Percentiles rank a stretch among this genome's conserved stretches.
Conservation (phyloP, 441 rosid species). For the Eruca vesicaria region DNA sequence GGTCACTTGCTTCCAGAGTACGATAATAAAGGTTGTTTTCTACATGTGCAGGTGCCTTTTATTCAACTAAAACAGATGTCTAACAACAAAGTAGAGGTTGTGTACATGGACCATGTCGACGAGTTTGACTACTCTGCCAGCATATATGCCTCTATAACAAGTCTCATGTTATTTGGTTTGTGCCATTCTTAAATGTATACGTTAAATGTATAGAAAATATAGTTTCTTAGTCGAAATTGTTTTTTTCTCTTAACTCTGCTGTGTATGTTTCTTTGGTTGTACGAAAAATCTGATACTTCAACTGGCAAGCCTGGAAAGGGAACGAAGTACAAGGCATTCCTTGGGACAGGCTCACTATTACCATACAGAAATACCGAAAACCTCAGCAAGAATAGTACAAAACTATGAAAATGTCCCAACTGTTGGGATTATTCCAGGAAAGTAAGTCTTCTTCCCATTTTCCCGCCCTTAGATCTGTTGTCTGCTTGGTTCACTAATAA, state of each 20-base stretch:
- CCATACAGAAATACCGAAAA: conserved; percentile 50
- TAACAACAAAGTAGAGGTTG: conserved; percentile 56
- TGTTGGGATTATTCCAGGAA: conserved; percentile 53
- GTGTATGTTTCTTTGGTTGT: conserved; percentile 21
- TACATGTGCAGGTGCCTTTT: not conserved
- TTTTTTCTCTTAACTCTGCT: not conserved
- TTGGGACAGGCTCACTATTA: conserved; percentile 55
- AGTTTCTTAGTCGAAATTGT: not conserved
- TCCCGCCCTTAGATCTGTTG: not conserved
- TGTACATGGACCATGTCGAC: conserved; percentile 55
- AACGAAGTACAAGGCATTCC: conserved; percentile 61
- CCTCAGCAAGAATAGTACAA: conserved; percentile 61
- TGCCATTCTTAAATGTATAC: not conserved
- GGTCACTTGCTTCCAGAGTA: no score
- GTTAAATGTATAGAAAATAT: not conserved
- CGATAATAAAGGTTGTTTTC: not conserved
- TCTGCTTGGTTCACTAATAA: not conserved
- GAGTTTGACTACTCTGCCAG: conserved; percentile 40
- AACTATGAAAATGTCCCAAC: conserved; percentile 52
- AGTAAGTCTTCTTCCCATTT: conserved; percentile 20
- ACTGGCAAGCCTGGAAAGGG: no score
- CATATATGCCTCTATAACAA: not conserved
- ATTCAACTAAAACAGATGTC: not conserved
- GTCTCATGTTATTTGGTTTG: not conserved
- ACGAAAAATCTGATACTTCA: conserved; percentile 50